These are phyloP conservation scores for Ophiostoma sp. DNA, from an alignment of 2,329 filamentous ascomycete species.

Conservation along the genomic window DNA sequence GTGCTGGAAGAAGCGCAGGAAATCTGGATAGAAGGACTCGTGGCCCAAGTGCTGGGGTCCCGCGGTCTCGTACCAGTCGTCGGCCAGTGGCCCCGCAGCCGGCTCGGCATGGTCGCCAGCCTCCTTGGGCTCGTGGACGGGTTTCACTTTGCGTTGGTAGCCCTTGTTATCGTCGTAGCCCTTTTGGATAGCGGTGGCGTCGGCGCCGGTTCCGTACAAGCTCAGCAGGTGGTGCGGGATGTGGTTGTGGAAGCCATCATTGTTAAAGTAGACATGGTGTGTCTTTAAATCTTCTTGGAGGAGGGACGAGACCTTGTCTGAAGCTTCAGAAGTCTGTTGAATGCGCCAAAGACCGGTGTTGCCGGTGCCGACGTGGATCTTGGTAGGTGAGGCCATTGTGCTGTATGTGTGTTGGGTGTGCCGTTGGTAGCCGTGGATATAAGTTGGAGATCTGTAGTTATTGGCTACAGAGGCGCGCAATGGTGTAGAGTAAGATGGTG, in stretches of 20 bases:
- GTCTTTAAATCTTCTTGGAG: constrained; percentile 73
- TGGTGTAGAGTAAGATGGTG: constrained; percentile 25
- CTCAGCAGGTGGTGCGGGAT: constrained; percentile 74
- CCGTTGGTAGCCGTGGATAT: not conserved
- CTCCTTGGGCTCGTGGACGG: constrained; percentile 44
- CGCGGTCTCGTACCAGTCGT: constrained; percentile 54
- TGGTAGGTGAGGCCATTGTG: constrained; percentile 49
- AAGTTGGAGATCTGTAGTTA: not conserved
- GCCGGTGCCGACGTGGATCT: constrained; percentile 49
- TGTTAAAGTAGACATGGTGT: constrained; percentile 81
- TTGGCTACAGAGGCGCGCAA: not conserved
- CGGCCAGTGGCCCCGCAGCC: constrained; percentile 35
- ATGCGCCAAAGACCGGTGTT: constrained; percentile 53
- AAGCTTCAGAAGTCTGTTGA: constrained; percentile 57
- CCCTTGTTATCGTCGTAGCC: constrained; percentile 64
- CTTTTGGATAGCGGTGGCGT: constrained; percentile 56
- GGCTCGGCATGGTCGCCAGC: constrained; percentile 38
- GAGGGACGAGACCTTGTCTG: constrained; percentile 63
- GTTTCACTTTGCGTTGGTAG: constrained; percentile 63
- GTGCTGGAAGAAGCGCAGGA: constrained; percentile 71
- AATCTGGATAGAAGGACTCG: constrained; percentile 66
- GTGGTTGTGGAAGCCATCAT: constrained; percentile 77
- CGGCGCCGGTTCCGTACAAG: constrained; percentile 73
- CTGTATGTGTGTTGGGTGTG: constrained; percentile 26
- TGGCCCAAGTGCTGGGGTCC: constrained; percentile 59